Evolutionary conservation across 2,329 filamentous ascomycete species (phyloP).

Genomic region (Zalaria obscura): DNA sequence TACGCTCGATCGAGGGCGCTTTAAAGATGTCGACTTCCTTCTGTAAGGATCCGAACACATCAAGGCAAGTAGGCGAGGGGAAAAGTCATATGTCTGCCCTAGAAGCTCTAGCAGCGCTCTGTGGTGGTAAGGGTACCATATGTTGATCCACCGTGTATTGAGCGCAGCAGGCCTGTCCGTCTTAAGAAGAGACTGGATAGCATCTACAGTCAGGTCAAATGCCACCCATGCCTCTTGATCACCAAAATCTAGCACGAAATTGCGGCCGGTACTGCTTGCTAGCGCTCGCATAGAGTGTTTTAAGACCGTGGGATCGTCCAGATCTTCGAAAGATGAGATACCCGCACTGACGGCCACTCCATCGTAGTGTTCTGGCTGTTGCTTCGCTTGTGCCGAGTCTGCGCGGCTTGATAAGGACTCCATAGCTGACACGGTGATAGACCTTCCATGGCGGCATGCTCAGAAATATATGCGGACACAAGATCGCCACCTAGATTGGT

Average conservation of each 20-base stretch:
- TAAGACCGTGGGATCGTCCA: constrained; percentile 38
- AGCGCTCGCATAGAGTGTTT: constrained; percentile 27
- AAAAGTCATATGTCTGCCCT: constrained; percentile 52
- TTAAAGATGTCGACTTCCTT: constrained; percentile 7
- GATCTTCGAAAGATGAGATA: constrained; percentile 29
- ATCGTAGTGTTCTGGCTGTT: no score
- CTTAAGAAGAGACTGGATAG: constrained; percentile 26
- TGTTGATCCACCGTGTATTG: constrained; percentile 60
- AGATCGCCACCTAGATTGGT: no score
- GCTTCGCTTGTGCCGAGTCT: not conserved
- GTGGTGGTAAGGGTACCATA: constrained; percentile 54
- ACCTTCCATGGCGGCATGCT: no score
- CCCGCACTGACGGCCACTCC: no score
- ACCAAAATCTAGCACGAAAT: constrained; percentile 55
- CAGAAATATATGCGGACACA: no score
- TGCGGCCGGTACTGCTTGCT: constrained; percentile 28
- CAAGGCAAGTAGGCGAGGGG: constrained; percentile 48
- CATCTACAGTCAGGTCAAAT: constrained; percentile 34
- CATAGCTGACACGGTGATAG: no score
- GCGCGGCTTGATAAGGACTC: not conserved
- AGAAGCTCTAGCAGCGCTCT: constrained; percentile 41
- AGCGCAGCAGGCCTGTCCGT: constrained; percentile 31
- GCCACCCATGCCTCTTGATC: constrained; percentile 40
- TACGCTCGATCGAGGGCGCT: constrained; percentile 10
- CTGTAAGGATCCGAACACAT: constrained; percentile 42